Percentiles rank a stretch among this genome's conserved stretches.
Conservation (phyloP, 2,329 filamentous ascomycete genomes). For the Hypoxylon sp. region DNA sequence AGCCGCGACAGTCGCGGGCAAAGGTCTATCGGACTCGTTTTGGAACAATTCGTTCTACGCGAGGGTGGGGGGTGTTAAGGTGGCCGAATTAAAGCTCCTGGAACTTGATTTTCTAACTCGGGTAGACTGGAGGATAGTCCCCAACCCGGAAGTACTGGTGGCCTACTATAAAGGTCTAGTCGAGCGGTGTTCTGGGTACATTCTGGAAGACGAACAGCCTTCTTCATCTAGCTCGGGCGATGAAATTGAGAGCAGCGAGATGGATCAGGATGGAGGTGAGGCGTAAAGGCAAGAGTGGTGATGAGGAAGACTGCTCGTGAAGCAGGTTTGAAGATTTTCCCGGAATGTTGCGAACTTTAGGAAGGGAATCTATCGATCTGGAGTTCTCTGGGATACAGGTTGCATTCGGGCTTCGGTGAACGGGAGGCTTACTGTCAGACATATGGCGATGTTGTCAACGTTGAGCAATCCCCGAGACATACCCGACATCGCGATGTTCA, state of each 20-base stretch:
- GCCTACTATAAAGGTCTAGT: slow-evolving; percentile 94
- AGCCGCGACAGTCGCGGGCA: slow-evolving; percentile 93
- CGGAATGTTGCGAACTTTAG: slow-evolving; percentile 15
- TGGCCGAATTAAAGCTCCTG: slow-evolving; percentile 88
- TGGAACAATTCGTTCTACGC: slow-evolving; percentile 99
- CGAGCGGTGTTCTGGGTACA: slow-evolving; percentile 70
- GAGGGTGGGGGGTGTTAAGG: slow-evolving; percentile 89
- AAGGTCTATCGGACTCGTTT: slow-evolving; percentile 95
- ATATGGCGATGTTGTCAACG: slow-evolving; percentile 17
- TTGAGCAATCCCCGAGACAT: slow-evolving; percentile 12
- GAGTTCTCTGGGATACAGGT: slow-evolving; percentile 32
- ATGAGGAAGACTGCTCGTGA: slow-evolving; percentile 3
- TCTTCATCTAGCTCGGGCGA: slow-evolving; percentile 48
- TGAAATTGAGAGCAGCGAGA: slow-evolving; percentile 49
- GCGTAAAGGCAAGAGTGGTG: slow-evolving; percentile 7
- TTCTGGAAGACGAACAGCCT: slow-evolving; percentile 57
- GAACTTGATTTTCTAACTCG: slow-evolving; percentile 94
- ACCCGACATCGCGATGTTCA: slow-evolving; percentile 25
- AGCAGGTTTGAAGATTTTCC: slow-evolving; percentile 13
- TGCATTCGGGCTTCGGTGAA: slow-evolving; percentile 34
- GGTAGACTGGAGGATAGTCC: slow-evolving; percentile 97
- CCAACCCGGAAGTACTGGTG: slow-evolving; percentile 90
- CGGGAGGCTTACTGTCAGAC: slow-evolving; percentile 27
- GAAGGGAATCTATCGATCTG: slow-evolving; percentile 15
- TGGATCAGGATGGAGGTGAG: slow-evolving; percentile 51